Conservation (phyloP, 371 early-diverging fungal genomes). For the Mortierella sp. region DNA sequence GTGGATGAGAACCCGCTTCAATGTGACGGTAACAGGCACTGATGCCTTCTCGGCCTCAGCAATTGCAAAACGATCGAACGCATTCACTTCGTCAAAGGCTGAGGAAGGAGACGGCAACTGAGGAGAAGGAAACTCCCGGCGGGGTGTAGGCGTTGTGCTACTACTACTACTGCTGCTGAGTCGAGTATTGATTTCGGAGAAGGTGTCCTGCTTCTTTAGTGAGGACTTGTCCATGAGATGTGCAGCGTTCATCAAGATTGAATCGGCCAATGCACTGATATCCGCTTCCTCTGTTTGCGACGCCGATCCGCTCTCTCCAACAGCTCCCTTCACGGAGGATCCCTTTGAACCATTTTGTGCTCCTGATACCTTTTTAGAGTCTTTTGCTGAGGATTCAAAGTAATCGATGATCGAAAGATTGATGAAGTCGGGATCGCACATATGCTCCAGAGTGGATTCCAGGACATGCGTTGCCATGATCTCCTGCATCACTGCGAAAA, state of each 20-base stretch:
- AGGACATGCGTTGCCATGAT: slow-evolving; percentile 52
- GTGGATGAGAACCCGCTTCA: slow-evolving; percentile 27
- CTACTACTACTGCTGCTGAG: too few species aligned
- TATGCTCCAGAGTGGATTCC: slow-evolving; percentile 41
- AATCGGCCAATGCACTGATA: slow-evolving; percentile 40
- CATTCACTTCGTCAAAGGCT: not conserved
- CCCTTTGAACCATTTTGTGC: not conserved
- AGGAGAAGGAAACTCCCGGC: too few species aligned
- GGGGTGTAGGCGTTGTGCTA: slow-evolving; percentile 15
- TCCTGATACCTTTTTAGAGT: slow-evolving; percentile 4
- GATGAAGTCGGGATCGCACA: slow-evolving; percentile 51
- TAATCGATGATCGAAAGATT: slow-evolving; percentile 50
- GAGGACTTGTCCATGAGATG: slow-evolving; percentile 39
- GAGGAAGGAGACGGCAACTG: not conserved
- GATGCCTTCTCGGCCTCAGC: not conserved
- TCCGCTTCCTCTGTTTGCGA: slow-evolving; percentile 19
- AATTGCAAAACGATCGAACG: not conserved
- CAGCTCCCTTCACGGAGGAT: not conserved
- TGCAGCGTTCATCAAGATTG: slow-evolving; percentile 48
- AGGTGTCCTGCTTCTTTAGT: slow-evolving; percentile 12
- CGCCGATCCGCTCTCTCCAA: not conserved
- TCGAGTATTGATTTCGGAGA: slow-evolving; percentile 2
- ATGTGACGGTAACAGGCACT: slow-evolving; percentile 3
- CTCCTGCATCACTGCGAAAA: slow-evolving; percentile 53
- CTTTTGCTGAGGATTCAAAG: slow-evolving; percentile 12